These are phyloP conservation scores for Bipolaris bicolor DNA, from an alignment of 2,329 filamentous ascomycete species.

Conservation along the genomic window DNA sequence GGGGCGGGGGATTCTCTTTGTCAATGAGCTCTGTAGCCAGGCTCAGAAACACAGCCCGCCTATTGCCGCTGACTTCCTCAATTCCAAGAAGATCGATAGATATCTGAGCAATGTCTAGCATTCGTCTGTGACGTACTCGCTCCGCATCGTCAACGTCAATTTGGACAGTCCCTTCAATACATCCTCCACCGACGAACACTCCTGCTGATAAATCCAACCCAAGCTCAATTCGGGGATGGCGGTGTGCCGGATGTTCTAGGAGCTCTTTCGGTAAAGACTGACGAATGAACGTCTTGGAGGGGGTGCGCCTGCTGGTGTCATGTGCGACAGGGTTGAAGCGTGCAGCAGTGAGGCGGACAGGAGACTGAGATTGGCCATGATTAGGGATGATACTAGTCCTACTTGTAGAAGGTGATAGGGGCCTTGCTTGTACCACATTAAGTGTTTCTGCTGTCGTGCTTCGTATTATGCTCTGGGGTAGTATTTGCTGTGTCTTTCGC, in stretches of 20 bases:
- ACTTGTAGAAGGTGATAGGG: slow-evolving; percentile 34
- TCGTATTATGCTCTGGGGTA: slow-evolving; percentile 25
- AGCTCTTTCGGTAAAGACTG: slow-evolving; percentile 56
- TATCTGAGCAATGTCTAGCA: slow-evolving; percentile 56
- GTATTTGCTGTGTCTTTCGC: slow-evolving; percentile 24
- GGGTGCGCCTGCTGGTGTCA: slow-evolving; percentile 51
- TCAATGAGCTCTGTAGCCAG: slow-evolving; percentile 60
- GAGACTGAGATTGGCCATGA: slow-evolving; percentile 56
- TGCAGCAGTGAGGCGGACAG: slow-evolving; percentile 53
- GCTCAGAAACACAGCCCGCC: slow-evolving; percentile 58
- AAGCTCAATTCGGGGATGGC: slow-evolving; percentile 57
- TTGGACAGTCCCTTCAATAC: slow-evolving; percentile 58
- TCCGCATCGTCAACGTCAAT: slow-evolving; percentile 57
- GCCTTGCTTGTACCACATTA: slow-evolving; percentile 18
- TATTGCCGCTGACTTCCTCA: slow-evolving; percentile 57
- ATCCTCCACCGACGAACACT: slow-evolving; percentile 62
- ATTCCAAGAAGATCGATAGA: slow-evolving; percentile 60
- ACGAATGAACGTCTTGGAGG: slow-evolving; percentile 58
- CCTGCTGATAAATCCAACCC: slow-evolving; percentile 58
- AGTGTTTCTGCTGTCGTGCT: slow-evolving; percentile 20
- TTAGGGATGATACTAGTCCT: slow-evolving; percentile 51
- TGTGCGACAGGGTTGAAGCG: slow-evolving; percentile 53
- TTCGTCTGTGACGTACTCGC: slow-evolving; percentile 51
- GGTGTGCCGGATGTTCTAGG: slow-evolving; percentile 56
- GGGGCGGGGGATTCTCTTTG: slow-evolving; percentile 57